Evolutionary conservation across 495 filamentous ascomycete species (phyloP).

Genomic region (Penicillium steckii): DNA sequence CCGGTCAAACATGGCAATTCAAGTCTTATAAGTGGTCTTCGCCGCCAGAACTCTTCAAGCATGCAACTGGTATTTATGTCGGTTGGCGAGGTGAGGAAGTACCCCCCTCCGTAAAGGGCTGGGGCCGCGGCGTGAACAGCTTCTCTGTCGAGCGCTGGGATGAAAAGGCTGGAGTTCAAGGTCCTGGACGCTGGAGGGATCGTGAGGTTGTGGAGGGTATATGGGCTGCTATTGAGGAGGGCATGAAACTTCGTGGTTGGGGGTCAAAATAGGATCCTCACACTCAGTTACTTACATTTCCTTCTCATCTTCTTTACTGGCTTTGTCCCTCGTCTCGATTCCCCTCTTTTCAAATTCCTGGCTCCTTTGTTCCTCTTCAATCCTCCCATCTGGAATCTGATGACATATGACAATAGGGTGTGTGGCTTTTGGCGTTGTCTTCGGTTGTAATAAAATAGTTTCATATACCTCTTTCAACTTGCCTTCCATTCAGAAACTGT

Average conservation of each 20-base stretch:
- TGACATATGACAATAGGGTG: conserved; percentile 11
- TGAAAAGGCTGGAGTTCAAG: conserved; percentile 50
- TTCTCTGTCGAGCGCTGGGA: conserved; percentile 79
- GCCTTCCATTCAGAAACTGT: too few species aligned
- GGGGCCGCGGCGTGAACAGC: conserved; percentile 78
- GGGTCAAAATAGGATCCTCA: conserved; percentile 38
- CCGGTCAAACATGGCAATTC: conserved; percentile 98
- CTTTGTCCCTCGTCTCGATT: conserved; percentile 6
- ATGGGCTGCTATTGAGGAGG: conserved; percentile 85
- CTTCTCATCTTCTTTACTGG: background rate
- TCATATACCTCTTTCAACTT: background rate
- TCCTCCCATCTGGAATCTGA: conserved; percentile 6
- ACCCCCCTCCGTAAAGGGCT: conserved; percentile 72
- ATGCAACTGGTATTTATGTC: conserved; percentile 83
- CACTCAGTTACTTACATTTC: conserved; percentile 2
- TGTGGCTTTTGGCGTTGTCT: conserved; percentile 3
- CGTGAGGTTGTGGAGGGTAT: conserved; percentile 90
- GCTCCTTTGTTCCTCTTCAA: background rate
- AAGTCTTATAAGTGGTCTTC: conserved; percentile 96
- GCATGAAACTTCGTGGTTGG: conserved; percentile 87
- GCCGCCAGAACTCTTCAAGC: conserved; percentile 82
- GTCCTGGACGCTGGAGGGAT: conserved; percentile 79
- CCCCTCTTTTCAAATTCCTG: conserved; percentile 5
- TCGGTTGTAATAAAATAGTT: background rate
- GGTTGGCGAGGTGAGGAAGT: conserved; percentile 85